Evolutionary conservation across 139 green algal species (phyloP).

Genomic region (Closterium sp.): DNA sequence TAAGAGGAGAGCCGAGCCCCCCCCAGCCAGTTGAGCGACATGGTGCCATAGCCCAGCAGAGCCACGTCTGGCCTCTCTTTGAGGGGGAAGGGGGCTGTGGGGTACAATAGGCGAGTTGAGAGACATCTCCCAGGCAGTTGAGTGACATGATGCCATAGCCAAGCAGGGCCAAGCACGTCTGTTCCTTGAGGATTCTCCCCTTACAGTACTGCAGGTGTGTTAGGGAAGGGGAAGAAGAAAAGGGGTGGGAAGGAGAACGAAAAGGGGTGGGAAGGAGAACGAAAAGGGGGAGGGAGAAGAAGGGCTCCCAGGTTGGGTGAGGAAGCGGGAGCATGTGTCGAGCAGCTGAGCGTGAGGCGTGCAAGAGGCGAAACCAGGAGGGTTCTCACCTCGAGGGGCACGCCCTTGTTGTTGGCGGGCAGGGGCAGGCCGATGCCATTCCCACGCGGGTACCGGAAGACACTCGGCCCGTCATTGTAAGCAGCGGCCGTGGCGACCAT

Average conservation of each 20-base stretch:
- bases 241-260: background rate
- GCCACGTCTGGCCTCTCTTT: slow-evolving; percentile 80
- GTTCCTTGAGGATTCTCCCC: background rate
- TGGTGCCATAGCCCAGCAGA: slow-evolving; percentile 87
- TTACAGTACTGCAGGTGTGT: background rate
- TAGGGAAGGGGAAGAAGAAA: background rate
- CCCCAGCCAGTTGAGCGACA: slow-evolving; percentile 74
- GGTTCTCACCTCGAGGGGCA: slow-evolving; percentile 67
- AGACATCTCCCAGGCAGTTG: background rate
- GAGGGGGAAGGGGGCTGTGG: too few species aligned
- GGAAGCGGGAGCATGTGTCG: background rate
- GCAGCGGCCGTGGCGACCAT: slow-evolving; percentile 81
- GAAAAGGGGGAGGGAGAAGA: background rate
- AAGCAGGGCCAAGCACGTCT: background rate
- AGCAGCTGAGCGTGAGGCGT: too few species aligned
- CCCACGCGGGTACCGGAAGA: slow-evolving; percentile 91
- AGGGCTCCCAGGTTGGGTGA: background rate
- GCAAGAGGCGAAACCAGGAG: background rate
- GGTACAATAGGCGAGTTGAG: too few species aligned
- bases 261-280: background rate
- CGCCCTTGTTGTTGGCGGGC: slow-evolving; percentile 75
- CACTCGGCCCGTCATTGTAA: slow-evolving; percentile 92
- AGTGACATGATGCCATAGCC: background rate
- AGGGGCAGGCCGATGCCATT: slow-evolving; percentile 94
- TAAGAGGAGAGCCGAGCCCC: background rate